Conservation (phyloP, 2,329 filamentous ascomycete species). For the Cordyceps tenuipes region DNA sequence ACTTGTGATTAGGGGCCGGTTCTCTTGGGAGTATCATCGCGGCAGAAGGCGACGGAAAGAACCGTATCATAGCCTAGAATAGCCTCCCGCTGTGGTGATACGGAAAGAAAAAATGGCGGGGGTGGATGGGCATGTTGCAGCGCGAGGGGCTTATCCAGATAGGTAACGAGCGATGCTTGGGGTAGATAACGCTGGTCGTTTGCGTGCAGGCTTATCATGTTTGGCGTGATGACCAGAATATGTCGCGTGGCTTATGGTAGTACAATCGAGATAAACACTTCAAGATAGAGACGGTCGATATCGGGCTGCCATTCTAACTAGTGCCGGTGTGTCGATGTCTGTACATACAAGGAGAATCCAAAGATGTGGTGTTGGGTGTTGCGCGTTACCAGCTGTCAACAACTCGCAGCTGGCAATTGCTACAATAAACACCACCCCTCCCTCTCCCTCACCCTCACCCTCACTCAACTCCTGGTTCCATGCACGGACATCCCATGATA, state of each 20-base stretch:
- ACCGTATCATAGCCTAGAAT: not conserved
- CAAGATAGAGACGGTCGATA: not conserved
- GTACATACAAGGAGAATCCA: not conserved
- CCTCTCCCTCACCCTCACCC: no score
- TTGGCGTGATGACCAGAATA: not conserved
- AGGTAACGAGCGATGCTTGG: not conserved
- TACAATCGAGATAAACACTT: not conserved
- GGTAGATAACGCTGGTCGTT: conserved; percentile 2
- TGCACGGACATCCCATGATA: not conserved
- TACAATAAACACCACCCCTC: conserved; percentile 5
- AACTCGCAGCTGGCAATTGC: not conserved
- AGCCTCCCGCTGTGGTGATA: not conserved
- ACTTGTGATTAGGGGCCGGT: not conserved
- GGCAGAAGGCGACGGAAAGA: conserved; percentile 3
- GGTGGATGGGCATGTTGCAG: not conserved
- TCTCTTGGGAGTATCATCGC: not conserved
- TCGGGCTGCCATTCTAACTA: not conserved
- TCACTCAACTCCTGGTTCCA: not conserved
- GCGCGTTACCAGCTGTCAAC: not conserved
- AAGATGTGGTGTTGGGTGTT: not conserved
- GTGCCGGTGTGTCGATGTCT: not conserved
- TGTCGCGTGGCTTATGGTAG: not conserved
- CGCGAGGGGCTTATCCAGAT: conserved; percentile 1
- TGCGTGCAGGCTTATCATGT: conserved; percentile 1
- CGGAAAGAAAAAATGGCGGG: not conserved